Base-by-base conservation (phyloP, 106 monocot genomes). In the Apostasia ramifera region DNA sequence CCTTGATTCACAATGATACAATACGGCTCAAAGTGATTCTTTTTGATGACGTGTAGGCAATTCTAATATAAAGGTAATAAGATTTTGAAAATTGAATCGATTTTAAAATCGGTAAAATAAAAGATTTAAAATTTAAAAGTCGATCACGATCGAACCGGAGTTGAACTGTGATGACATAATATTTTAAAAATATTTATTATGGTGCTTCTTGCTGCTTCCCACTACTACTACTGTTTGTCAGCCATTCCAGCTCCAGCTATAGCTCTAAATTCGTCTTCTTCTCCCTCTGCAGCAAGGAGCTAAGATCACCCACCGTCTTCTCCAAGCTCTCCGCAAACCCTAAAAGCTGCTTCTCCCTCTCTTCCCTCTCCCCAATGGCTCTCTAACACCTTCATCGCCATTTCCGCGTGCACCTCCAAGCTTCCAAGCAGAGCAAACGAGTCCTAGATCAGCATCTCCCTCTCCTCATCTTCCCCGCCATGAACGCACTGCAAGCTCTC, bases 331-430 rank as follows among this genome's bases (percentile, higher is more conserved):
- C 58, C 37, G 86, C 81, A 37, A 79, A 49, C 44, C 63, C 81
- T 59, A 75, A 40, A 11, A 84, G 73, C 71, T 76, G 62, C 65
- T 68, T 55, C 68, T 82, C 84, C 43, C 74, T 79, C 45, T 63
- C 37, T 47, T 70, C 66, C 72, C 13, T 63, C 40, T 39, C 72
- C 47, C 1, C 66, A 63, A 59, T 78, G 76, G 44, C 61, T 61
- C 12, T 77, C 74, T 52, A 90, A 70, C 59, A 82, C 81, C 52
- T 78, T 63, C 77, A 76, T 80, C 74, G 86, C 80, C 82, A 81
- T 73, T 7, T 66, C 90, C 6, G 76, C 69, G 72, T 90, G 90
- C 78, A 81, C 9, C 50, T 90, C 83, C 73, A 90, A 70, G 77
- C 83, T 90, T 8, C 70, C 59, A 57, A 90, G 70, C 1, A 90